Evolutionary conservation across 1,284 basidiomycete species (phyloP).

Genomic region (Paramarasmius palmivorus): DNA sequence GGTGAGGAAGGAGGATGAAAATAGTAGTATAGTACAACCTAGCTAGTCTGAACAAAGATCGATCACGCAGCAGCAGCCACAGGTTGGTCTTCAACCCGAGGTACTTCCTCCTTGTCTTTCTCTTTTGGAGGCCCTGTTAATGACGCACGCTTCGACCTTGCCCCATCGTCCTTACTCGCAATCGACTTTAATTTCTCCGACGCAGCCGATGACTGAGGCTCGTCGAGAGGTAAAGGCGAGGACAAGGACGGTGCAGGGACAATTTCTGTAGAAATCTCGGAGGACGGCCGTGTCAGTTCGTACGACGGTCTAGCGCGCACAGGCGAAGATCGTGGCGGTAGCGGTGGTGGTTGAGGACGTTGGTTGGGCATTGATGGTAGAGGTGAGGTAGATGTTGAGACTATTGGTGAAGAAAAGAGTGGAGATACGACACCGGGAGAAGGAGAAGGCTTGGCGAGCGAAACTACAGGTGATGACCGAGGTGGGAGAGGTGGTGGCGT

Average conservation of each 20-base stretch:
- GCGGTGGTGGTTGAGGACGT: conserved; percentile 50
- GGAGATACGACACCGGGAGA: background rate
- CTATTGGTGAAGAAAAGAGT: conserved; percentile 20
- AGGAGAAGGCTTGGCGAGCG: background rate
- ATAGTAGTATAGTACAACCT: no score
- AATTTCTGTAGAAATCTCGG: conserved; percentile 12
- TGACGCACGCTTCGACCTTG: conserved; percentile 10
- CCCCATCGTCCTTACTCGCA: conserved; percentile 43
- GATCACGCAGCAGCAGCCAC: background rate
- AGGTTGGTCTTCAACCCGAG: background rate
- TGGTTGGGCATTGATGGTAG: conserved; percentile 22
- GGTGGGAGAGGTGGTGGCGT: background rate
- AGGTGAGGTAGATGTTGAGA: conserved; percentile 23
- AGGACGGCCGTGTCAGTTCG: conserved; percentile 14
- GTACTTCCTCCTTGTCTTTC: background rate
- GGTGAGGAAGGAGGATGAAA: no score
- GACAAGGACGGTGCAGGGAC: conserved; percentile 14
- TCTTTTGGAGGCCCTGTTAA: conserved; percentile 17
- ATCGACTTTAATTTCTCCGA: conserved; percentile 58
- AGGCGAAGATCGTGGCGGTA: conserved; percentile 56
- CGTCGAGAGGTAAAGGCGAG: conserved; percentile 19
- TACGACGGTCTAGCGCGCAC: background rate
- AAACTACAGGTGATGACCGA: background rate
- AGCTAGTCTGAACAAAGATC: no score
- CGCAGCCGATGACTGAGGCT: conserved; percentile 32